Conservation (phyloP, 2,329 filamentous ascomycete genomes). For the Aspergillaceae sp. region DNA sequence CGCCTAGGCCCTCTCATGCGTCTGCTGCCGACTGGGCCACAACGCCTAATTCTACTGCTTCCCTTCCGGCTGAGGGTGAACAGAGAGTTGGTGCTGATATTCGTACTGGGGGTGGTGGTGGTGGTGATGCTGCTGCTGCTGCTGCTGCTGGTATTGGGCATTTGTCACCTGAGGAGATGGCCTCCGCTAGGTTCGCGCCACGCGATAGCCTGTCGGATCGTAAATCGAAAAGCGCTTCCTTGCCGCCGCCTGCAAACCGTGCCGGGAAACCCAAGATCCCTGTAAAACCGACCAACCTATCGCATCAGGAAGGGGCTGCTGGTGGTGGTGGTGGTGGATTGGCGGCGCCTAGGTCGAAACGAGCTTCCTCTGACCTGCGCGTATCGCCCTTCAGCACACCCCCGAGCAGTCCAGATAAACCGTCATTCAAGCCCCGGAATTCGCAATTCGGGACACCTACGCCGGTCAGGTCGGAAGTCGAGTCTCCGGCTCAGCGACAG, state of each 20-base stretch:
- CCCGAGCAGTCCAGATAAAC: constrained; percentile 61
- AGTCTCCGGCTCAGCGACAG: constrained; percentile 18
- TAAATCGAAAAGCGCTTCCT: constrained; percentile 32
- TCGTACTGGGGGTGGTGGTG: no score
- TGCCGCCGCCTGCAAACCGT: constrained; percentile 70
- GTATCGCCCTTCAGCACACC: constrained; percentile 81
- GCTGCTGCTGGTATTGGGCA: constrained; percentile 1
- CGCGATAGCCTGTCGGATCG: constrained; percentile 18
- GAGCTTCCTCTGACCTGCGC: constrained; percentile 33
- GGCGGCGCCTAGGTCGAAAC: constrained; percentile 19
- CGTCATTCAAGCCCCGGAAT: constrained; percentile 28
- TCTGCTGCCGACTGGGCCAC: constrained; percentile 17
- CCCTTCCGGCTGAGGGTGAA: constrained; percentile 5
- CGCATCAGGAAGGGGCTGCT: constrained; percentile 19
- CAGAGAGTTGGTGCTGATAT: background rate
- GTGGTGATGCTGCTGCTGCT: no score
- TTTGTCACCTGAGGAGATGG: constrained; percentile 12
- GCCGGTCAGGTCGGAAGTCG: constrained; percentile 16
- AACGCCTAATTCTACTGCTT: constrained; percentile 22
- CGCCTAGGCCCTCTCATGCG: constrained; percentile 11
- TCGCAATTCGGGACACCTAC: constrained; percentile 3
- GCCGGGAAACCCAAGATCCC: constrained; percentile 66
- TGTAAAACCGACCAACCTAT: constrained; percentile 34
- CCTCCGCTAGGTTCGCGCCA: constrained; percentile 5
- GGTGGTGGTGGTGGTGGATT: constrained; percentile 7